Base-by-base conservation (phyloP, 257 asterid genomes). In the Coffea canephora region DNA sequence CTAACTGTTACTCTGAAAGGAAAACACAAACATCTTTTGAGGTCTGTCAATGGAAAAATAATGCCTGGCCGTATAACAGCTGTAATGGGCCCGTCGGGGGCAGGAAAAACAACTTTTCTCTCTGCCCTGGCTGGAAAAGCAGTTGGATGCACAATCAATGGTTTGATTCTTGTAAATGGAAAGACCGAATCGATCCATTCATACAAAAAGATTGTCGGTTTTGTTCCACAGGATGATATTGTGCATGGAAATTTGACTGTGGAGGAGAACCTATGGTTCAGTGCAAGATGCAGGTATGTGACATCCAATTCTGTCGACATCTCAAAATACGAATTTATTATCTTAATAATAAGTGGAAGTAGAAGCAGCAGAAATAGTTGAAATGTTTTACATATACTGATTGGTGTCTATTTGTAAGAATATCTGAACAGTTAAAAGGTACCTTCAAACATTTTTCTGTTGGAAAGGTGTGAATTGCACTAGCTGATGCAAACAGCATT, bases 11-110 rank as follows among this genome's bases (percentile, higher is more conserved):
- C 91, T 31, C 78, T 95, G 87, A 95, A 92, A 75, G 91, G 93
- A 54, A 87, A 90, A 82, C 88, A 89, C 83, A 91, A 85, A 78
- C 90, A 83, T 80, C 93, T 95, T 74, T 88, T 95, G 77, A 89
- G 96, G 88, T 91, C 90, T 50, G 85, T 93, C 75, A 91, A 86
- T 1, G 99, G 99, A 41, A 94, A 90, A 82, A 91, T 95, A 76
- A 84, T 71, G 83, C 95, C 98, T 45, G 94, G 97, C 80, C 91
- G 94, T 27, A 92, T 95, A 48, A 92, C 99, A 55, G 99, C 99
- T 85, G 96, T 93, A 31, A 95, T 95, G 99, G 99, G 99, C 31
- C 99, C 98, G 19, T 95, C 99, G 0, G 99, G 99, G 61, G 98
- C 99, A 46, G 99, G 98, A 46, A 95, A 95, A 86, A 95, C 99